phyloP scores from a whole-genome alignment of 2,329 filamentous ascomycete genomes.

The Dactylellina haptotyla region DNA sequence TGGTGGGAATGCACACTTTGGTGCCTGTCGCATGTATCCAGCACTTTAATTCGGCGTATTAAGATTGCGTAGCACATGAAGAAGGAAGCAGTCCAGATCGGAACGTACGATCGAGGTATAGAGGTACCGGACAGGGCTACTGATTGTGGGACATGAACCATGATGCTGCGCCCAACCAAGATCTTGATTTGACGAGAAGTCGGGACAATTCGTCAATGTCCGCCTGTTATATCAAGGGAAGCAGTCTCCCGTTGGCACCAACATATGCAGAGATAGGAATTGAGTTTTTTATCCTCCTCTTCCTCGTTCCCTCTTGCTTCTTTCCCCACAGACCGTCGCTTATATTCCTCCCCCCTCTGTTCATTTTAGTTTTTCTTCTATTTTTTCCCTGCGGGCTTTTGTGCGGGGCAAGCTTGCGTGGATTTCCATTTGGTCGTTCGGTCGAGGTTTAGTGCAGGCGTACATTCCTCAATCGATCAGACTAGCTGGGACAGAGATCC shows the following conservation, averaged over 20 bases:
- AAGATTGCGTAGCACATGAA: constrained; percentile 53
- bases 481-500: constrained; percentile 39
- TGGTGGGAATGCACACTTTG: no score
- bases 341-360: no score
- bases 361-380: neutral
- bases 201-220: constrained; percentile 5
- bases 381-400: constrained; percentile 17
- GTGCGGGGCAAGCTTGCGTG: constrained; percentile 40
- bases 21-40: constrained; percentile 29
- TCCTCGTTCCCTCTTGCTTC: neutral
- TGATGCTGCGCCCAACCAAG: constrained; percentile 48
- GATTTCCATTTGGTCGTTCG: constrained; percentile 27
- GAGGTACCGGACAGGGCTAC: constrained; percentile 48
- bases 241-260: constrained; percentile 4
- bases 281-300: constrained; percentile 24
- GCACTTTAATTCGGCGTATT: constrained; percentile 36
- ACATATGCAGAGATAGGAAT: constrained; percentile 24
- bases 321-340: neutral
- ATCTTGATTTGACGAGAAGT: constrained; percentile 46
- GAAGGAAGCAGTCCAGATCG: constrained; percentile 40
- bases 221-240: constrained; percentile 47
- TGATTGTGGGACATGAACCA: constrained; percentile 29
- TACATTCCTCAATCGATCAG: constrained; percentile 50
- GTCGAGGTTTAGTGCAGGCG: constrained; percentile 35
- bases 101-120: constrained; percentile 47